Evolutionary conservation across 768 basidiomycete genomes (phyloP).

Genomic region (Trametes meyenii): DNA sequence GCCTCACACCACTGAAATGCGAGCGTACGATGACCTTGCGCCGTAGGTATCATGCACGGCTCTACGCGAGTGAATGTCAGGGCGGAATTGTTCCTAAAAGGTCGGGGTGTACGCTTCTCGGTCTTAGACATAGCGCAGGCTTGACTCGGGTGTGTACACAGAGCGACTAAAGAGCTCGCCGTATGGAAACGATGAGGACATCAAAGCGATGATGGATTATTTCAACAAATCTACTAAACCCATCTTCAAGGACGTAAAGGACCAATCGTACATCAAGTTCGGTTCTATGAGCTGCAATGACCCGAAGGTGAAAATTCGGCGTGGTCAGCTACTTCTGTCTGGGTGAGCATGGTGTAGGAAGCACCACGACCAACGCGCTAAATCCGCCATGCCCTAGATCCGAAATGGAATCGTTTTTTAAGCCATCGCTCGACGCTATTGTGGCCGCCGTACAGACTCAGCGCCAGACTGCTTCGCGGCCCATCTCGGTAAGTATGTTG

Average conservation of each 20-base stretch:
- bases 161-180: slow-evolving; percentile 30
- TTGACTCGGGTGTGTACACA: not conserved
- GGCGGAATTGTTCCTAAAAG: slow-evolving; percentile 36
- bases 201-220: slow-evolving; percentile 40
- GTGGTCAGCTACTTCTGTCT: slow-evolving; percentile 42
- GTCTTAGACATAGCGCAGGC: too few species aligned
- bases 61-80: slow-evolving; percentile 44
- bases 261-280: slow-evolving; percentile 46
- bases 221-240: slow-evolving; percentile 48
- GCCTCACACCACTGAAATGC: not conserved
- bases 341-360: slow-evolving; percentile 35
- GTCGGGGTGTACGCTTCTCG: slow-evolving; percentile 26
- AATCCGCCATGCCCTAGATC: slow-evolving; percentile 19
- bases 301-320: slow-evolving; percentile 40
- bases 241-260: slow-evolving; percentile 44
- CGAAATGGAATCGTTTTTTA: slow-evolving; percentile 48
- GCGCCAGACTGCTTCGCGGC: not conserved
- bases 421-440: slow-evolving; percentile 45
- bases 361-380: not conserved
- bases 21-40: not conserved
- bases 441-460: slow-evolving; percentile 27
- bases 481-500: slow-evolving; percentile 1
- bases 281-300: slow-evolving; percentile 46
- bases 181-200: slow-evolving; percentile 38
- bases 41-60: slow-evolving; percentile 44